These are phyloP conservation scores for Suillus cothurnatus DNA, from an alignment of 768 basidiomycete species.

Conservation along the genomic window DNA sequence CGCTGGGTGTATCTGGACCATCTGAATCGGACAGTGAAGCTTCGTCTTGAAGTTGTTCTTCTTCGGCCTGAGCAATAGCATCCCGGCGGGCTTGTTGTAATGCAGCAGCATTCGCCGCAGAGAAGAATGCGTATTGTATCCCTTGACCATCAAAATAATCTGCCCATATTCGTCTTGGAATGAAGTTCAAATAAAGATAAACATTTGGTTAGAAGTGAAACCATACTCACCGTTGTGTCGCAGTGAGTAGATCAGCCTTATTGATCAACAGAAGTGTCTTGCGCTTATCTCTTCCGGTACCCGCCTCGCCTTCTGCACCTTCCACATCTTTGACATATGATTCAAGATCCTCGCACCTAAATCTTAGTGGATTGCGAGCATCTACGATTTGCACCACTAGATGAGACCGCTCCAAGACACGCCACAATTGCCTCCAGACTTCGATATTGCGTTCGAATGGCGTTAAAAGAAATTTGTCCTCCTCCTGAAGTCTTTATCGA, in stretches of 20 bases:
- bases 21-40: constrained; percentile 29
- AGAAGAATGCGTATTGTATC: constrained; percentile 88
- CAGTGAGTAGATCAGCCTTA: constrained; percentile 91
- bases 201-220: not conserved
- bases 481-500: constrained; percentile 75
- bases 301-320: constrained; percentile 77
- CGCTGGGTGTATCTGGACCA: constrained; percentile 28
- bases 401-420: constrained; percentile 93
- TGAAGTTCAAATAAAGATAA: not conserved
- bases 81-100: constrained; percentile 75
- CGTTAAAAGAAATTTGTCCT: constrained; percentile 85
- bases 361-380: constrained; percentile 89
- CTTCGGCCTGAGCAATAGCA: constrained; percentile 34
- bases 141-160: constrained; percentile 82
- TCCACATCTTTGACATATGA: constrained; percentile 84
- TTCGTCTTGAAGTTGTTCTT: constrained; percentile 13
- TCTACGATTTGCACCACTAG: constrained; percentile 96
- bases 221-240: constrained; percentile 71
- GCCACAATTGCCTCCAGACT: constrained; percentile 98
- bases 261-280: constrained; percentile 87
- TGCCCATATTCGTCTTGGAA: constrained; percentile 78
- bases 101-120: constrained; percentile 85
- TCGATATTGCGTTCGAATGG: constrained; percentile 98
- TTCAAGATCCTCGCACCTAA: constrained; percentile 92
- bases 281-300: constrained; percentile 72